Conservation (phyloP, 805 yeast genomes). For the Metschnikowia gruessii region DNA sequence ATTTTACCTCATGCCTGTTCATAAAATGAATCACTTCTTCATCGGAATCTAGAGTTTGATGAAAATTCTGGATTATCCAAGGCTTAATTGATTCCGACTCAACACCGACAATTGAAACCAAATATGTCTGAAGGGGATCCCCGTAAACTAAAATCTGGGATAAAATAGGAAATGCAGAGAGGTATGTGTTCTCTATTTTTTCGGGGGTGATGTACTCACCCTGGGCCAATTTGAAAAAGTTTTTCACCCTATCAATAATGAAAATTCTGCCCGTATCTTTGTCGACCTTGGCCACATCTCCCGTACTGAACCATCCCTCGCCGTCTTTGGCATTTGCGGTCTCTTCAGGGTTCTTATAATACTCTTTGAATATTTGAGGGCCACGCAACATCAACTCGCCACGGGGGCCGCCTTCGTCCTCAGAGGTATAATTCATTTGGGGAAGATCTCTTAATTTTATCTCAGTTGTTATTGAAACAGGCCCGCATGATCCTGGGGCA, state of each 20-base stretch:
- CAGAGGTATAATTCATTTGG: slow-evolving; percentile 23
- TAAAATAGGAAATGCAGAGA: slow-evolving; percentile 45
- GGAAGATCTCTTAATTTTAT: slow-evolving; percentile 25
- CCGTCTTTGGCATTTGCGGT: slow-evolving; percentile 20
- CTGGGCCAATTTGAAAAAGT: slow-evolving; percentile 22
- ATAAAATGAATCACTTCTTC: slow-evolving; percentile 28
- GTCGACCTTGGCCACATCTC: slow-evolving; percentile 47
- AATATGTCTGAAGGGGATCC: slow-evolving; percentile 51
- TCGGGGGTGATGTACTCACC: slow-evolving; percentile 23
- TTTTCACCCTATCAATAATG: slow-evolving; percentile 31
- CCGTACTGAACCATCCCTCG: slow-evolving; percentile 32
- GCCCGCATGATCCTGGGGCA: slow-evolving; percentile 26
- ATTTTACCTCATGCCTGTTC: slow-evolving; percentile 29
- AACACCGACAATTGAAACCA: slow-evolving; percentile 63
- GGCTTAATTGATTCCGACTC: slow-evolving; percentile 38
- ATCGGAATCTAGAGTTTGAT: not conserved
- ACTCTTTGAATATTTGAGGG: slow-evolving; percentile 25
- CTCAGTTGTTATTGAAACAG: slow-evolving; percentile 20
- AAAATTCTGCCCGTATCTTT: slow-evolving; percentile 26
- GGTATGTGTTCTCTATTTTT: slow-evolving; percentile 19
- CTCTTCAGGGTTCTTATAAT: slow-evolving; percentile 27
- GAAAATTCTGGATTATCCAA: slow-evolving; percentile 15
- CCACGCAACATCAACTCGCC: slow-evolving; percentile 30
- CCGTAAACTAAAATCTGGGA: slow-evolving; percentile 63
- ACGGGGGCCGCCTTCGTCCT: slow-evolving; percentile 26